These are phyloP conservation scores for Gorgonomyces haynaldii DNA, from an alignment of 192 early-diverging fungal species.

Conservation along the genomic window DNA sequence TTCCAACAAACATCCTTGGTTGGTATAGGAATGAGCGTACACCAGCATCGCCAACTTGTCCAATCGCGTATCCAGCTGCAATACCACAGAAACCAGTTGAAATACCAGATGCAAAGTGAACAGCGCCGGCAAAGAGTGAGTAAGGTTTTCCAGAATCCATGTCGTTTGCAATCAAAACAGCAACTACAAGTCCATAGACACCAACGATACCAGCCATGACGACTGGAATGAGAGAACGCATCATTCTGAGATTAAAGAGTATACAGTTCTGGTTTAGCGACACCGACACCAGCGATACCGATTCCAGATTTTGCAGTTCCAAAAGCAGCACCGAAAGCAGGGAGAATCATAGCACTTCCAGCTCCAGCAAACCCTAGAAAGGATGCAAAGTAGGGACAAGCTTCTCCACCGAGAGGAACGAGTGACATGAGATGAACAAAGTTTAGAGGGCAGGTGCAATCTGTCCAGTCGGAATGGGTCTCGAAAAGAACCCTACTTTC, in stretches of 20 bases:
- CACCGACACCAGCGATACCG: constrained; percentile 78
- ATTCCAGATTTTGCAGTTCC: constrained; percentile 87
- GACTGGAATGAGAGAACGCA: constrained; percentile 72
- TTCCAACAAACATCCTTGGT: constrained; percentile 23
- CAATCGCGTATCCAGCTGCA: constrained; percentile 85
- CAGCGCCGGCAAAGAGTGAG: constrained; percentile 45
- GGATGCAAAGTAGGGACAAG: constrained; percentile 83
- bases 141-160: constrained; percentile 24
- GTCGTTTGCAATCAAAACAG: constrained; percentile 69
- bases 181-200: constrained; percentile 94
- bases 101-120: constrained; percentile 70
- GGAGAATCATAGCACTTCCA: constrained; percentile 82
- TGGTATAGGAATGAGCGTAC: constrained; percentile 48
- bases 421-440: constrained; percentile 1
- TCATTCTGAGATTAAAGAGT: constrained; percentile 17
- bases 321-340: constrained; percentile 83
- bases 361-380: constrained; percentile 94
- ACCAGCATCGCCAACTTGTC: constrained; percentile 80
- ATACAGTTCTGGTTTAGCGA: constrained; percentile 75
- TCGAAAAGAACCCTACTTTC: too few relatives aligned
- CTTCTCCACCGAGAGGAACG: constrained; percentile 8
- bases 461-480: too few relatives aligned
- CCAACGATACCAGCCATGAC: constrained; percentile 92
- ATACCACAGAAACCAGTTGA: constrained; percentile 73
- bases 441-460: too few relatives aligned